Base-by-base conservation (phyloP, 2,329 filamentous ascomycete species). In the Colletotrichum lindemuthianum region DNA sequence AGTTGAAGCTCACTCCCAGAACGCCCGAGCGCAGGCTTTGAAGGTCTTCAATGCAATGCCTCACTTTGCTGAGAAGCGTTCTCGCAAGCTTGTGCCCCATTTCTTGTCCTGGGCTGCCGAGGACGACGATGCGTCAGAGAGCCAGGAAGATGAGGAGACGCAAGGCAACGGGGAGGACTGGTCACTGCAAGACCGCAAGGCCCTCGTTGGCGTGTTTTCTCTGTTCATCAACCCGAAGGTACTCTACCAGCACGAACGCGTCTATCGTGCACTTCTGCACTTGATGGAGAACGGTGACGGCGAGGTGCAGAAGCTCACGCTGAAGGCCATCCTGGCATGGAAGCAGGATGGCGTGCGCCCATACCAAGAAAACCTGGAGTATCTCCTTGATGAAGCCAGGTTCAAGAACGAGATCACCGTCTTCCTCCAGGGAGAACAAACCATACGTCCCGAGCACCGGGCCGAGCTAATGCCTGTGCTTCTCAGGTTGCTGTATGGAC, bases 341-440 rank as follows among this genome's bases (percentile, higher is more conserved):
- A 98, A 97, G 75, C 87, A 91, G 63, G 84, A 90, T 2, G 88
- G 85, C 8, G 82, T 99, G 53, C 85, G 85, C 65, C 84, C 89
- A 1, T 97, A 98, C 72, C 88, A 93, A 71, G 93, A 97, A 70
- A 92, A 94, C 70, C 78, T 99, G 32, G 85, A 93, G 67, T 94
- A 93, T 70, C 82, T 99, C 2, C 85, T 98, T 8, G 96, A 99
- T 69, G 96, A 98, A 67, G 89, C 92, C 32, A 87, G 92, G 52
- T 97, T 98, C 78, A 92, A 93, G 72, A 96, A 98, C 72, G 95
- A 98, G 74, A 84, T 99, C n/a, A 90, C 93, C 0, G 88, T 96
- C 5, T 91, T 99, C 68, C 85, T 99, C 57, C 90, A 93, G 72
- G 86, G 90, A 13, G 89, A 92, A 15, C 88, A 88, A 61, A 78